Percentiles rank a stretch among this genome's conserved stretches.
phyloP scores from a whole-genome alignment of 805 yeast genomes.

The Debaryomyces maramus region DNA sequence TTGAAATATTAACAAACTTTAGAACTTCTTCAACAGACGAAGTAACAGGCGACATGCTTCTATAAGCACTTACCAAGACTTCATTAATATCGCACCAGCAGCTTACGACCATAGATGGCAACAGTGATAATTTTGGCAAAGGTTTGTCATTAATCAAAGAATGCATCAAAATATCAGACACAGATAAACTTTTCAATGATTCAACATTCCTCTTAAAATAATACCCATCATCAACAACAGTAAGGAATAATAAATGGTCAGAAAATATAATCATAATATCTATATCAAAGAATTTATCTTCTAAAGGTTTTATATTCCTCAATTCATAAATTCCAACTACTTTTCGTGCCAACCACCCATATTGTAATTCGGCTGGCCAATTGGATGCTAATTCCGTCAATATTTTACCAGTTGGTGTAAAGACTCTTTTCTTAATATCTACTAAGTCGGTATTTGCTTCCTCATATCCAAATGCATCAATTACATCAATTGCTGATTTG shows the following conservation, averaged over 20 bases:
- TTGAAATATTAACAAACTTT: constrained; percentile 26
- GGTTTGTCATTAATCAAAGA: constrained; percentile 86
- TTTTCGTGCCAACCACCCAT: constrained; percentile 84
- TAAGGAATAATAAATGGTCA: constrained; percentile 70
- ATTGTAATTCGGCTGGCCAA: constrained; percentile 87
- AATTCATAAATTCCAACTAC: constrained; percentile 72
- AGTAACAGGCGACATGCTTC: constrained; percentile 12
- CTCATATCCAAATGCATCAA: constrained; percentile 74
- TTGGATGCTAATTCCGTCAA: constrained; percentile 78
- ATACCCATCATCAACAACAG: constrained; percentile 47
- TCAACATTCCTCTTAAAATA: constrained; percentile 21
- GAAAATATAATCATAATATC: constrained; percentile 77
- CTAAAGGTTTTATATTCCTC: constrained; percentile 21
- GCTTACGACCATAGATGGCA: constrained; percentile 70
- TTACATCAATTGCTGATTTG: constrained; percentile 57
- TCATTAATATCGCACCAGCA: constrained; percentile 66
- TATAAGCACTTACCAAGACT: constrained; percentile 50
- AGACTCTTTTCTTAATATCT: constrained; percentile 53
- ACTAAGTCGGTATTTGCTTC: constrained; percentile 16
- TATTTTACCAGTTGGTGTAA: constrained; percentile 89
- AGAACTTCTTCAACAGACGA: constrained; percentile 20
- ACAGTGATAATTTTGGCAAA: constrained; percentile 42
- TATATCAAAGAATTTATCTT: constrained; percentile 11
- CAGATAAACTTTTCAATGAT: constrained; percentile 48
- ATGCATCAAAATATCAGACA: constrained; percentile 85